Conservation (phyloP, 345 rosid species). For the Melaleuca alternifolia region DNA sequence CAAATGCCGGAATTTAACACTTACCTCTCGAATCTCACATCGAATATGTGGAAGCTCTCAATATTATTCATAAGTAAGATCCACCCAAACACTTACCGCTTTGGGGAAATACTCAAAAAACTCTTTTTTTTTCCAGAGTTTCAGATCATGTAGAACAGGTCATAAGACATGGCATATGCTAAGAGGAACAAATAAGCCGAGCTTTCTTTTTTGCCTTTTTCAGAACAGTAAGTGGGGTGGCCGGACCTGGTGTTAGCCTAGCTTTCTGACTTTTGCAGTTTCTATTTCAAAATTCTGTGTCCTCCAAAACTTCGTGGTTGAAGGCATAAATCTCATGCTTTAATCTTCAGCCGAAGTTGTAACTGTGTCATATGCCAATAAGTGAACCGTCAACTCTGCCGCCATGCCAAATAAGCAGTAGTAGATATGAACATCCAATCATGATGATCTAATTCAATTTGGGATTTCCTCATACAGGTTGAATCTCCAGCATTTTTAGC, state of each 20-base stretch:
- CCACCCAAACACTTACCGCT: no score
- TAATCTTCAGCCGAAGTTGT: neutral
- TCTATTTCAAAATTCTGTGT: neutral
- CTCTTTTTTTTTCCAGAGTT: neutral
- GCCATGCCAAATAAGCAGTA: neutral
- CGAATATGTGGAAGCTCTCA: no score
- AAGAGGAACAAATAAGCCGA: neutral
- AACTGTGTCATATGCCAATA: neutral
- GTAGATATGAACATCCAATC: neutral
- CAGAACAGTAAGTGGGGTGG: neutral
- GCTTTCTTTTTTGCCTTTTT: neutral
- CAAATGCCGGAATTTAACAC: neutral
- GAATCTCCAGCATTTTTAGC: neutral
- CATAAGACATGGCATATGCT: neutral
- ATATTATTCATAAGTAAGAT: no score
- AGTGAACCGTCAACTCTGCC: neutral
- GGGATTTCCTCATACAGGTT: neutral
- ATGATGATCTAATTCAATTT: neutral
- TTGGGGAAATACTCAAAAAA: no score
- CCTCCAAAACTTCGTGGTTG: neutral
- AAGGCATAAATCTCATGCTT: neutral
- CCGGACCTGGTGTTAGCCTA: neutral
- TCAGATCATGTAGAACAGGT: neutral
- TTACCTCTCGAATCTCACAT: neutral
- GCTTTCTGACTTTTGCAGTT: neutral